Percentiles rank a stretch among this genome's conserved stretches.
Conservation (phyloP, 2,329 filamentous ascomycete species). For the Fusarium humuli region DNA sequence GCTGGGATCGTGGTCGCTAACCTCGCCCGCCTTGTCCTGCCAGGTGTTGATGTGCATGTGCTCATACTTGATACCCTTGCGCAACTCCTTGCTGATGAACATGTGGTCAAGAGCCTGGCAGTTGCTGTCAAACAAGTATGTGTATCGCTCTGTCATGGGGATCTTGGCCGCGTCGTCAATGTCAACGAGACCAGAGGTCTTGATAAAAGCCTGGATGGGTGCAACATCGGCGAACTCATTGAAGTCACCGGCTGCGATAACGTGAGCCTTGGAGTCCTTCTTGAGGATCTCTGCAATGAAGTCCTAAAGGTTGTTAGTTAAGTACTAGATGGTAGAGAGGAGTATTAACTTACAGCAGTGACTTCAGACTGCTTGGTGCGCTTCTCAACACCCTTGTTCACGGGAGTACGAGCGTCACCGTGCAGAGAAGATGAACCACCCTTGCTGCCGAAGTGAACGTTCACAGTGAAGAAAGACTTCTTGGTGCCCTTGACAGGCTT, state of each 20-base stretch:
- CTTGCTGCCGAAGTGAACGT: constrained; percentile 76
- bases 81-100: constrained; percentile 69
- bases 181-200: constrained; percentile 67
- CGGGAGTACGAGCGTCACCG: constrained; percentile 73
- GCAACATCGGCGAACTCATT: constrained; percentile 76
- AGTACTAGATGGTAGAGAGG: background rate
- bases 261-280: constrained; percentile 64
- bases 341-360: constrained; percentile 61
- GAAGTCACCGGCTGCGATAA: constrained; percentile 75
- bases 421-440: constrained; percentile 73
- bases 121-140: constrained; percentile 77
- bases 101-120: constrained; percentile 78
- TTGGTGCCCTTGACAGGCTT: constrained; percentile 64
- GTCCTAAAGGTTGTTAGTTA: constrained; percentile 46
- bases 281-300: constrained; percentile 70
- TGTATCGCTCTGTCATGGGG: constrained; percentile 71
- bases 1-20: constrained; percentile 77
- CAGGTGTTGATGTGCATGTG: constrained; percentile 80
- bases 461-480: constrained; percentile 74
- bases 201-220: constrained; percentile 67
- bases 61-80: constrained; percentile 63
- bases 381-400: constrained; percentile 72
- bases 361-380: constrained; percentile 67
- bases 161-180: constrained; percentile 70
- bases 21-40: constrained; percentile 66